phyloP scores from a whole-genome alignment of 441 rosid genomes.

The Pelargonium exstipulatum region DNA sequence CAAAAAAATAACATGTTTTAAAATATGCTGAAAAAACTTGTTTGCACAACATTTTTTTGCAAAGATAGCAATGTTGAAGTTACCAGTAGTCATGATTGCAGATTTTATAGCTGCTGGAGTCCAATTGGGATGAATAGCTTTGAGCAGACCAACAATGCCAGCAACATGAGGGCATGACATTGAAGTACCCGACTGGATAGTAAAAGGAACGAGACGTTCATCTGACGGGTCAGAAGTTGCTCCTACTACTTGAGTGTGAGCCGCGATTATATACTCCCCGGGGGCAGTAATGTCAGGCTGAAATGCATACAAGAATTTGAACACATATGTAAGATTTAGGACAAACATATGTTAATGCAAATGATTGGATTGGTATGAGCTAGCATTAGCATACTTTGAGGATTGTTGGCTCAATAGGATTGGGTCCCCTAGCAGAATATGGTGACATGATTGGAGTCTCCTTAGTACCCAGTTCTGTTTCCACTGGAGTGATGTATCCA shows the following conservation, averaged over 20 bases:
- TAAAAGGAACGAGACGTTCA: constrained; percentile 32
- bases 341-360: neutral
- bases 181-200: constrained; percentile 42
- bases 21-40: neutral
- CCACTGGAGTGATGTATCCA: constrained; percentile 39
- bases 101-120: constrained; percentile 51
- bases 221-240: constrained; percentile 32
- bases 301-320: neutral
- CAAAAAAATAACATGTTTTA: neutral
- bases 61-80: too few species aligned
- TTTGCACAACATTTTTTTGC: too few species aligned
- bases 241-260: constrained; percentile 30
- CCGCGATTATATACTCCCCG: constrained; percentile 46
- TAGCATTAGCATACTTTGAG: constrained; percentile 31
- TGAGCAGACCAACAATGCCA: constrained; percentile 50
- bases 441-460: constrained; percentile 54
- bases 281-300: constrained; percentile 66
- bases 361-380: too few species aligned
- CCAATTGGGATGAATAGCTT: constrained; percentile 44
- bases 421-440: constrained; percentile 61
- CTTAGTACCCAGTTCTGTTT: constrained; percentile 31
- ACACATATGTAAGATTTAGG: too few species aligned
- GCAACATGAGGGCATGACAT: constrained; percentile 63
- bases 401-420: constrained; percentile 37
- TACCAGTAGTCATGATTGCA: constrained; percentile 57